These are phyloP conservation scores for Scedosporium apiospermum DNA, from an alignment of 2,329 filamentous ascomycete genomes.

Conservation along the genomic window DNA sequence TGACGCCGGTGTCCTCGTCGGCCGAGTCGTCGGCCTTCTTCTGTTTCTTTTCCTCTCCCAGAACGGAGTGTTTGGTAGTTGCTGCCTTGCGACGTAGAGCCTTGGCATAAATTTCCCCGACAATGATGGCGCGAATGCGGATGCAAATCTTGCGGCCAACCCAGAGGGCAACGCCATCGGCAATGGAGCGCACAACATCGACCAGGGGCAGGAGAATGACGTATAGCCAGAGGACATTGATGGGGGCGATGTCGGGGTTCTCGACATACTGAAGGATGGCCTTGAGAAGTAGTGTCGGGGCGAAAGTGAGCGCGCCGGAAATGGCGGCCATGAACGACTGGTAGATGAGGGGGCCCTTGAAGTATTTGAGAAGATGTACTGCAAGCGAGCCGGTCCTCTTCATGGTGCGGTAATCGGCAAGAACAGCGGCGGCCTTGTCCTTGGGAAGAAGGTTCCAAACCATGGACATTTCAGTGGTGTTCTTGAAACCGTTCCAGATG, in stretches of 20 bases:
- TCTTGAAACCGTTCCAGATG: constrained; percentile 79
- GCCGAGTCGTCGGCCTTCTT: constrained; percentile 27
- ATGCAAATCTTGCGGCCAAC: constrained; percentile 92
- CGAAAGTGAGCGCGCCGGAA: constrained; percentile 77
- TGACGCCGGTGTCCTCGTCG: constrained; percentile 26
- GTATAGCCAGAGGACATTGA: constrained; percentile 90
- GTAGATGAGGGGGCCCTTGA: constrained; percentile 63
- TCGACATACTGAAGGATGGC: constrained; percentile 94
- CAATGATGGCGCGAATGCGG: constrained; percentile 83
- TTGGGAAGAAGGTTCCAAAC: constrained; percentile 88
- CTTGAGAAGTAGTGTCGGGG: constrained; percentile 82
- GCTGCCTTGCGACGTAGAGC: constrained; percentile 84
- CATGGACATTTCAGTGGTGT: constrained; percentile 70
- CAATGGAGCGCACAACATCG: constrained; percentile 70
- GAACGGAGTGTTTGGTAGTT: constrained; percentile 62
- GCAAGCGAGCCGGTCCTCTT: constrained; percentile 74
- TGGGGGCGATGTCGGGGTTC: constrained; percentile 61
- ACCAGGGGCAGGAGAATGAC: constrained; percentile 83
- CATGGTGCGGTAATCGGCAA: constrained; percentile 74
- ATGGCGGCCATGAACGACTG: constrained; percentile 76
- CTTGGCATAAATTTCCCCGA: constrained; percentile 96
- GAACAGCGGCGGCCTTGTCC: constrained; percentile 75
- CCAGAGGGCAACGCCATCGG: constrained; percentile 82
- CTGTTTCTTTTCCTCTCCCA: constrained; percentile 50
- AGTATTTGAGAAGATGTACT: constrained; percentile 75